phyloP scores from a whole-genome alignment of 345 rosid genomes.

The Trapa incisa region DNA sequence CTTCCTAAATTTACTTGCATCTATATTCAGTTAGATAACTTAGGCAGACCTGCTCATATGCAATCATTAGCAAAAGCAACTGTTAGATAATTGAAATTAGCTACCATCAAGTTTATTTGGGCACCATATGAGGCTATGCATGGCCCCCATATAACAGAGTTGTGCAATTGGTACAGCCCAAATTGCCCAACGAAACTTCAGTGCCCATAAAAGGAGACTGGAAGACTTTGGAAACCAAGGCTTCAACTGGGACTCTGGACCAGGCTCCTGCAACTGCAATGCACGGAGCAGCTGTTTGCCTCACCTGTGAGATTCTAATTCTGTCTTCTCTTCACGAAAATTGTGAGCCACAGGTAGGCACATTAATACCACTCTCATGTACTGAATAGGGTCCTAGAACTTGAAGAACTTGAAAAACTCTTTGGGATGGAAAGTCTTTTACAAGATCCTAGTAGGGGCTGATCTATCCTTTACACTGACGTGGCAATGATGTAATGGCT shows the following conservation, averaged over 20 bases:
- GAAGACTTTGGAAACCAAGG: neutral
- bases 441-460: constrained; percentile 40
- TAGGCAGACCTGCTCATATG: neutral
- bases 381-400: constrained; percentile 17
- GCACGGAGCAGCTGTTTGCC: constrained; percentile 20
- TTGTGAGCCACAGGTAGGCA: constrained; percentile 15
- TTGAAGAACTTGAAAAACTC: constrained; percentile 48
- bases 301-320: constrained; percentile 4
- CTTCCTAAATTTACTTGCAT: neutral
- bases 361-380: constrained; percentile 18
- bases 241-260: neutral
- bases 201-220: neutral
- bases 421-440: constrained; percentile 67
- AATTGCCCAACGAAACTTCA: neutral
- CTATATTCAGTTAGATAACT: neutral
- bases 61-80: neutral
- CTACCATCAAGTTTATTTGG: neutral
- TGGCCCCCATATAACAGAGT: neutral
- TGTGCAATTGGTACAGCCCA: neutral
- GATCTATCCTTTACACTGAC: constrained; percentile 70
- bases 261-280: constrained; percentile 17
- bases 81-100: neutral
- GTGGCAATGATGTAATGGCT: constrained; percentile 87
- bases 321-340: neutral
- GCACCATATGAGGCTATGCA: neutral